Conservation (phyloP, 306 rosid species). For the Abrus precatorius region DNA sequence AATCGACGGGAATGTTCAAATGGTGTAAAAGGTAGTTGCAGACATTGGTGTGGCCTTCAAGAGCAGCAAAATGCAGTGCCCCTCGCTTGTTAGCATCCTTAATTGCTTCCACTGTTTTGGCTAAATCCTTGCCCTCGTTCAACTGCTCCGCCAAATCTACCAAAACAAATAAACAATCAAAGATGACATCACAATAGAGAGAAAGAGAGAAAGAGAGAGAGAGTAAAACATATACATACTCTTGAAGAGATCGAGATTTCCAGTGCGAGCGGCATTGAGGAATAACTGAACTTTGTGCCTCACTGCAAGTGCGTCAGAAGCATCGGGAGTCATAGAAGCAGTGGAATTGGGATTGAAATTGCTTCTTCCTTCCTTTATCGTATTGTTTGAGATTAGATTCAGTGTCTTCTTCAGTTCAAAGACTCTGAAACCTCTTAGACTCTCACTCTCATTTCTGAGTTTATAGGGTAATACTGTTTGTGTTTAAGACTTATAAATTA, state of each 20-base stretch:
- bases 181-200: background rate
- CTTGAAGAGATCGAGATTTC: constrained; percentile 83
- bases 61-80: constrained; percentile 92
- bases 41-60: constrained; percentile 83
- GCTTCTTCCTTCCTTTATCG: no score
- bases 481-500: no score
- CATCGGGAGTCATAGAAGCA: constrained; percentile 73
- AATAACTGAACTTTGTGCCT: constrained; percentile 85
- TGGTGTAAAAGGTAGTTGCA: constrained; percentile 78
- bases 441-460: no score
- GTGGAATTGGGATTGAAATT: no score
- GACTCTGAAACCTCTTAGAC: no score
- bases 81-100: constrained; percentile 95
- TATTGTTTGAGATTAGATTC: no score
- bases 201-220: background rate
- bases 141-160: constrained; percentile 77
- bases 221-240: constrained; percentile 45
- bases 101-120: constrained; percentile 74
- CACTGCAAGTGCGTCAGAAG: constrained; percentile 94
- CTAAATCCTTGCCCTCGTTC: constrained; percentile 77
- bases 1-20: constrained; percentile 79
- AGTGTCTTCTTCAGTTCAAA: no score
- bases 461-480: no score
- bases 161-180: background rate
- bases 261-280: constrained; percentile 84